phyloP scores from a whole-genome alignment of 495 filamentous ascomycete species.

The Tuber umbilicatum region DNA sequence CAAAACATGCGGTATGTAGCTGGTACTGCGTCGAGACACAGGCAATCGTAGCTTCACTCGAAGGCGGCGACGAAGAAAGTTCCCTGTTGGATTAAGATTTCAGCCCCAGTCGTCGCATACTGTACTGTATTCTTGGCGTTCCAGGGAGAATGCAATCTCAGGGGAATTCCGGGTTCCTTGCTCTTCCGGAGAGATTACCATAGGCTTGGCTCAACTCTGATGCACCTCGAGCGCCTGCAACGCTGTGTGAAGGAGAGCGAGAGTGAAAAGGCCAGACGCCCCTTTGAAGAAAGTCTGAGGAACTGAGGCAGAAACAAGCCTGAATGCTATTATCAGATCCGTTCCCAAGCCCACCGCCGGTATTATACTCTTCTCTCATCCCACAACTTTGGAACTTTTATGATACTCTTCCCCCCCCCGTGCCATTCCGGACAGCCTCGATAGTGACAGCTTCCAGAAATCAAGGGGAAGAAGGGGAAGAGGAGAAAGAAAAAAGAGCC shows the following conservation, averaged over 20 bases:
- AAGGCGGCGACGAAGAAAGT: not conserved
- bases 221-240: not conserved
- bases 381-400: not conserved
- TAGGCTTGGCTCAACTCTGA: not conserved
- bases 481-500: not conserved
- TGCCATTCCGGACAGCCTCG: not conserved
- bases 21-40: not conserved
- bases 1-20: too few species aligned
- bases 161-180: not conserved
- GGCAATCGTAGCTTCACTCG: not conserved
- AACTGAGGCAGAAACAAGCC: not conserved
- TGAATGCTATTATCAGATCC: not conserved
- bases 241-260: not conserved
- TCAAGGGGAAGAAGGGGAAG: not conserved
- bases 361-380: not conserved
- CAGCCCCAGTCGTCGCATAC: not conserved
- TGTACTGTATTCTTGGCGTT: not conserved
- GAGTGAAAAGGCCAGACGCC: not conserved
- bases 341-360: not conserved
- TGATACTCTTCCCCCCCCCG: not conserved
- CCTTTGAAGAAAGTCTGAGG: not conserved
- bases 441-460: not conserved
- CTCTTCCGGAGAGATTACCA: not conserved
- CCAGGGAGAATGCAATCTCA: not conserved
- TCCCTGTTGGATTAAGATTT: not conserved